These are phyloP conservation scores for Corylus americana DNA, from an alignment of 306 rosid species.

Conservation along the genomic window DNA sequence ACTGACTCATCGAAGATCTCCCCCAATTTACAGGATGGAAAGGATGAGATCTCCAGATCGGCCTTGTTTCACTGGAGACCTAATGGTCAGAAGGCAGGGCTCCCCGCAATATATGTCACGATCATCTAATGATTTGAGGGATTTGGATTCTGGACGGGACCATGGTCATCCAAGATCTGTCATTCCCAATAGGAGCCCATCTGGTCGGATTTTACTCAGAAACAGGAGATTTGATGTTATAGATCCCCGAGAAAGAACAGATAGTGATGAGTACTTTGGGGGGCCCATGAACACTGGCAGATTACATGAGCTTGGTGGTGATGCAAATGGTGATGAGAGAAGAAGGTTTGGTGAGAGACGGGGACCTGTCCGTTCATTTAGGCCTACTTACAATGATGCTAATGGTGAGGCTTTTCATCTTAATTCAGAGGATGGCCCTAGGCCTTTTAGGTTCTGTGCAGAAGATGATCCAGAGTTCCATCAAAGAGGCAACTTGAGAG, in stretches of 20 bases:
- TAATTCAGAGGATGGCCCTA: constrained; percentile 58
- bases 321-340: constrained; percentile 69
- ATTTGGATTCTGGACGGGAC: constrained; percentile 66
- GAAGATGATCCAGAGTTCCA: constrained; percentile 70
- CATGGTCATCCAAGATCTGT: constrained; percentile 70
- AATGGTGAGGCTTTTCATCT: constrained; percentile 64
- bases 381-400: constrained; percentile 59
- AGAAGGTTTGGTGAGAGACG: constrained; percentile 77
- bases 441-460: constrained; percentile 67
- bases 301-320: constrained; percentile 53
- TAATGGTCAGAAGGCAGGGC: constrained; percentile 65
- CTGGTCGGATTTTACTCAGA: constrained; percentile 55
- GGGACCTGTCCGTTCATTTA: constrained; percentile 67
- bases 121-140: constrained; percentile 67
- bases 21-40: constrained; percentile 60
- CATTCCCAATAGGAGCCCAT: constrained; percentile 57
- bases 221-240: constrained; percentile 68
- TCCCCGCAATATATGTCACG: constrained; percentile 57
- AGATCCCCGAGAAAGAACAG: constrained; percentile 64
- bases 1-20: constrained; percentile 57
- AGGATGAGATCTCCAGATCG: constrained; percentile 87
- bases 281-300: constrained; percentile 64
- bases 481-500: constrained; percentile 73
- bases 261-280: constrained; percentile 60
- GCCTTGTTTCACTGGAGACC: constrained; percentile 56